phyloP scores from a whole-genome alignment of 2,329 filamentous ascomycete genomes.

The Pseudogymnoascus sp. region DNA sequence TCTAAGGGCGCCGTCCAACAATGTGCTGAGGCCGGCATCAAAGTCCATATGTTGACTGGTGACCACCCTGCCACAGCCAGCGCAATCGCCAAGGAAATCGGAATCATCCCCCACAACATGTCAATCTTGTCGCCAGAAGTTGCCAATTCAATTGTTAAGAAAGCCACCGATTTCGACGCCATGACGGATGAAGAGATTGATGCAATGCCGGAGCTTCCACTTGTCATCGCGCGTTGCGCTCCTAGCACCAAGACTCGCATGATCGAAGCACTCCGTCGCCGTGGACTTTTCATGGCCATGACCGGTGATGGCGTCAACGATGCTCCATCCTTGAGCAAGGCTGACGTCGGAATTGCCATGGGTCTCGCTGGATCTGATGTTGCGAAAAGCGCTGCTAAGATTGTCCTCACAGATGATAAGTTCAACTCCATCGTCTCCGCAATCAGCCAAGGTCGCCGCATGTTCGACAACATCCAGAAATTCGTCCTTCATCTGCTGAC shows the following conservation, averaged over 20 bases:
- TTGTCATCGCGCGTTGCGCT: conserved; percentile 46
- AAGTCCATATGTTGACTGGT: conserved; percentile 67
- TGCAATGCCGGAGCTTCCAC: conserved; percentile 38
- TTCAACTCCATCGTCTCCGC: conserved; percentile 45
- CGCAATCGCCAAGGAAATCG: conserved; percentile 49
- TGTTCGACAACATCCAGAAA: conserved; percentile 49
- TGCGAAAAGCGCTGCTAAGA: conserved; percentile 50
- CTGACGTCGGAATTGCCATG: conserved; percentile 54
- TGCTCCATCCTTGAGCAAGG: conserved; percentile 42
- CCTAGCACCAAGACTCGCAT: conserved; percentile 46
- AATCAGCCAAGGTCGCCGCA: conserved; percentile 43
- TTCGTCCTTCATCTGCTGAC: conserved; percentile 49
- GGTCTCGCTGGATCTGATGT: conserved; percentile 54
- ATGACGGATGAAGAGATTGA: conserved; percentile 43
- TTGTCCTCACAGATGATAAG: conserved; percentile 48
- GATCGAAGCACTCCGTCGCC: conserved; percentile 45
- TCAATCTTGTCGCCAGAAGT: conserved; percentile 36
- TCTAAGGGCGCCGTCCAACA: conserved; percentile 50
- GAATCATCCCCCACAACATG: conserved; percentile 42
- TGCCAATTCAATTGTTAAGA: conserved; percentile 42
- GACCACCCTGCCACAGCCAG: conserved; percentile 49
- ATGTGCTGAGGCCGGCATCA: conserved; percentile 59
- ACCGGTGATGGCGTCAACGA: conserved; percentile 51
- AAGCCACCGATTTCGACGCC: conserved; percentile 39
- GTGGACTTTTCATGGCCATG: conserved; percentile 43